These are phyloP conservation scores for Phytopythium mirpurense DNA, from an alignment of 352 stramenopile genomes.

Conservation along the genomic window DNA sequence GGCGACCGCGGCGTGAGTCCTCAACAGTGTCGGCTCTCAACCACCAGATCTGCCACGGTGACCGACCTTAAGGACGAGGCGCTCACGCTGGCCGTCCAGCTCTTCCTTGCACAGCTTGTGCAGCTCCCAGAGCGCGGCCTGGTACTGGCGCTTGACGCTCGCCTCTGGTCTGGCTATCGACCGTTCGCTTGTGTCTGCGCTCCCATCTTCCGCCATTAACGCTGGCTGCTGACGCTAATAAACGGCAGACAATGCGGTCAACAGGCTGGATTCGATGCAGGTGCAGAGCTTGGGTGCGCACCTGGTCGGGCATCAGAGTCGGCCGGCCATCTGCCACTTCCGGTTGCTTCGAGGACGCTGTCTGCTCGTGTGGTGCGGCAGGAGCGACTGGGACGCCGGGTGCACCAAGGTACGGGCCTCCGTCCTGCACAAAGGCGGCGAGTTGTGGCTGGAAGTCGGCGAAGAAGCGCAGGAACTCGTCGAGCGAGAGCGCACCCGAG, in stretches of 20 bases:
- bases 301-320: background rate
- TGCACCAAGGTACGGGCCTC: slow-evolving; percentile 21
- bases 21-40: background rate
- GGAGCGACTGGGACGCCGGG: slow-evolving; percentile 2
- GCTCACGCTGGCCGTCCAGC: slow-evolving; percentile 37
- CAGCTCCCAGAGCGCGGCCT: slow-evolving; percentile 47
- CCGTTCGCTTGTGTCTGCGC: background rate
- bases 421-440: slow-evolving; percentile 55
- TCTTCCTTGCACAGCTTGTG: slow-evolving; percentile 58
- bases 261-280: too few relatives aligned
- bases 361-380: background rate
- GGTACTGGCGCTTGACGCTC: slow-evolving; percentile 20
- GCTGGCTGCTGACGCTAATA: background rate
- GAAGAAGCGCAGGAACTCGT: slow-evolving; percentile 71
- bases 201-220: background rate
- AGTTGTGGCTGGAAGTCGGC: slow-evolving; percentile 66
- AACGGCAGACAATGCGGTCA: background rate
- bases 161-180: background rate
- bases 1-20: background rate
- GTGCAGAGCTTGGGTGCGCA: too few relatives aligned
- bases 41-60: background rate
- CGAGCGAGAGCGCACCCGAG: slow-evolving; percentile 46
- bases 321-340: background rate
- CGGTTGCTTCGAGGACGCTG: background rate
- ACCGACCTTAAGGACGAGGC: slow-evolving; percentile 23